phyloP scores from a whole-genome alignment of 306 rosid genomes.

The Quercus glauca region DNA sequence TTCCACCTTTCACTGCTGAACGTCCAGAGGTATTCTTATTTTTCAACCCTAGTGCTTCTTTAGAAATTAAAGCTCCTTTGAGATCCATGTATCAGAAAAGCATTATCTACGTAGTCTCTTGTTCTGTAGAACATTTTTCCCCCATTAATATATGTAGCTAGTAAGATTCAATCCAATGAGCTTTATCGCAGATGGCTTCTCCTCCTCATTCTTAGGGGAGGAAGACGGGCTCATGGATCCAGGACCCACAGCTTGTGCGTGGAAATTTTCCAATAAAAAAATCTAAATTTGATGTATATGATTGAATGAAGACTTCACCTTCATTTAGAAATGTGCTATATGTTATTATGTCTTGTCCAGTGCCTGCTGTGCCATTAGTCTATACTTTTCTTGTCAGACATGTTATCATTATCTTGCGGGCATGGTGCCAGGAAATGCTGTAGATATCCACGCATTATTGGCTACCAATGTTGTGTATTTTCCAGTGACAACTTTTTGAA shows the following conservation, averaged over 20 bases:
- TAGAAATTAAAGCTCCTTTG: neutral
- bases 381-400: neutral
- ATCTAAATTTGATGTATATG: too few species aligned
- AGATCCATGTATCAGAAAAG: neutral
- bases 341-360: neutral
- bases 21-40: constrained; percentile 3
- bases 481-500: neutral
- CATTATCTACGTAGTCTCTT: neutral
- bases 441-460: neutral
- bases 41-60: neutral
- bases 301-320: neutral
- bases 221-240: too few species aligned
- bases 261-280: too few species aligned
- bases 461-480: neutral
- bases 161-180: too few species aligned
- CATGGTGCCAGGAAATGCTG: neutral
- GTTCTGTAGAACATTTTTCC: neutral
- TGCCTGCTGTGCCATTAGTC: neutral
- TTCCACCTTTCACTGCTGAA: constrained; percentile 4
- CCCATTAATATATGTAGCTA: neutral
- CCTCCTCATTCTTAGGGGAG: too few species aligned
- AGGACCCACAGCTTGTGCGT: too few species aligned
- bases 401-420: neutral
- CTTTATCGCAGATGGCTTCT: too few species aligned
- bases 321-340: neutral